These are phyloP conservation scores for Gnetum montanum DNA, from an alignment of 75 land plant species.

Conservation along the genomic window DNA sequence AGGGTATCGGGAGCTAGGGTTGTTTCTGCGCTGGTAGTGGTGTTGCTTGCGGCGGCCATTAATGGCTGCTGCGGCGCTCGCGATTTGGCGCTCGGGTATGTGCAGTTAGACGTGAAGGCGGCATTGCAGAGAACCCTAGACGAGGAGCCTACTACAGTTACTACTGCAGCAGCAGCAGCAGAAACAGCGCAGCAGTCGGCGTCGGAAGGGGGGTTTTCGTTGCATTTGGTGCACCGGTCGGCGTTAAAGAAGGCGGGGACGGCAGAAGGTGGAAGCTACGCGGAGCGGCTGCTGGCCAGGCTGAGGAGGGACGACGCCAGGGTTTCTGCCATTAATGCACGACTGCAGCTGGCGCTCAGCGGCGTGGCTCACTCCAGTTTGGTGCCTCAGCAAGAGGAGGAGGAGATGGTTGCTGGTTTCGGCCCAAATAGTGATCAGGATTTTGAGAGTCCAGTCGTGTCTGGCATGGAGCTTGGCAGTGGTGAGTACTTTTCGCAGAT, in stretches of 20 bases:
- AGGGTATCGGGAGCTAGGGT: no score
- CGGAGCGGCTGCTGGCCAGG: neutral
- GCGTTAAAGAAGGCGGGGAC: neutral
- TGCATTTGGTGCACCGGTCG: neutral
- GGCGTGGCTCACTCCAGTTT: neutral
- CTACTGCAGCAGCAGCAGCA: no score
- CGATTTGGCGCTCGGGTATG: no score
- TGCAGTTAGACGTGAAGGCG: no score
- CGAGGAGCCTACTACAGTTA: no score
- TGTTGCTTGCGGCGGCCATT: no score
- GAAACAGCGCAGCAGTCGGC: no score
- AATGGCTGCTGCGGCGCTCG: no score
- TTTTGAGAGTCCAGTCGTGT: conserved; percentile 12
- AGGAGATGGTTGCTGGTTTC: neutral
- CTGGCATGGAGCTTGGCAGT: conserved; percentile 22
- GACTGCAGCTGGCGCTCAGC: conserved; percentile 2
- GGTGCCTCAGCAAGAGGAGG: no score
- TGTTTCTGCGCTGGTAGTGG: no score
- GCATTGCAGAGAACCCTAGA: no score
- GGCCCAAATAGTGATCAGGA: neutral
- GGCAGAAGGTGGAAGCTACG: neutral
- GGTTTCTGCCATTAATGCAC: conserved; percentile 3
- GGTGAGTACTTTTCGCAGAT: conserved; percentile 63
- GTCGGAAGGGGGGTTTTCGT: neutral
- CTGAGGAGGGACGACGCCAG: conserved; percentile 11